Conservation (phyloP, 2,329 filamentous ascomycete species). For the Penicillium sp. region DNA sequence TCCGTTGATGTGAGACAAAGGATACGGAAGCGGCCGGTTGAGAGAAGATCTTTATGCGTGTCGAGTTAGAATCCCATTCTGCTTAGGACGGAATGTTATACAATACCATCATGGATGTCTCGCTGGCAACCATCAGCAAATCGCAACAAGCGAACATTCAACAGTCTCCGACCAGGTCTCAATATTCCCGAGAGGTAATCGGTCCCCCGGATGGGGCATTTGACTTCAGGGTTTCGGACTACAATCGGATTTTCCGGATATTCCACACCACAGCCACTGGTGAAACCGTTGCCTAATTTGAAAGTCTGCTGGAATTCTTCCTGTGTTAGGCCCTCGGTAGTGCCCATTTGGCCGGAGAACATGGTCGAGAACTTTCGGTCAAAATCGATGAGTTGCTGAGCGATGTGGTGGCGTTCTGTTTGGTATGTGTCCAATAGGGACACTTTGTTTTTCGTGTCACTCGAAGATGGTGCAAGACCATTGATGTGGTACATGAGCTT, state of each 20-base stretch:
- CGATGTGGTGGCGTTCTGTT: conserved; percentile 35
- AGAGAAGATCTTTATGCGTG: conserved; percentile 32
- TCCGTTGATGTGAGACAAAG: conserved; percentile 34
- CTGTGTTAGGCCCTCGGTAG: conserved; percentile 27
- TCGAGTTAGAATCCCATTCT: too few relatives aligned
- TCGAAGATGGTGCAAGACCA: conserved; percentile 30
- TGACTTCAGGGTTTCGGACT: conserved; percentile 14
- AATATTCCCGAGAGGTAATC: conserved; percentile 36
- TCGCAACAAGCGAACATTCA: conserved; percentile 30
- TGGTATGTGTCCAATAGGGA: conserved; percentile 40
- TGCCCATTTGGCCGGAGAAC: conserved; percentile 37
- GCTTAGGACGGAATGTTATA: too few relatives aligned
- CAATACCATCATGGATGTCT: conserved; percentile 36
- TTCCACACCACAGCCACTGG: conserved; percentile 39
- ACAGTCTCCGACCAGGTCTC: conserved; percentile 31
- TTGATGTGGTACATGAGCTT: conserved; percentile 37
- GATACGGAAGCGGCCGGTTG: conserved; percentile 37
- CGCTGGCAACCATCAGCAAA: conserved; percentile 35
- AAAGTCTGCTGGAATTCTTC: conserved; percentile 35
- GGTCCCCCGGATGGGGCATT: conserved; percentile 26
- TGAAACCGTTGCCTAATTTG: conserved; percentile 35
- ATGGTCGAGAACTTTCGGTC: conserved; percentile 39
- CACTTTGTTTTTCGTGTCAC: too few relatives aligned
- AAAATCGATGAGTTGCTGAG: conserved; percentile 39
- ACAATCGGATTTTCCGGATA: conserved; percentile 32